Conservation (phyloP, 345 rosid genomes). For the Lumnitzera littorea region DNA sequence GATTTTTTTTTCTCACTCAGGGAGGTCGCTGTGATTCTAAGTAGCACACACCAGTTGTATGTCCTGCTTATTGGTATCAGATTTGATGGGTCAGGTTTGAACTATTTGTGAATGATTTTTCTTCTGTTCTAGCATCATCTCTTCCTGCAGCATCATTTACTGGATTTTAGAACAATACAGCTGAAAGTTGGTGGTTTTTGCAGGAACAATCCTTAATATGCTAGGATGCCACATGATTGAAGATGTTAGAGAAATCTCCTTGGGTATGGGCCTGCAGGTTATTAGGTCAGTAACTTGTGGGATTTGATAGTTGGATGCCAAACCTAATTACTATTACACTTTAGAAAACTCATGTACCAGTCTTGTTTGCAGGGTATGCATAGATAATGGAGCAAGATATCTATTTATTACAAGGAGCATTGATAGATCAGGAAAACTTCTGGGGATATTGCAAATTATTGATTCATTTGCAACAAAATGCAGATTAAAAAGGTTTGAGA, state of each 20-base stretch:
- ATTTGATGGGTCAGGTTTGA: constrained; percentile 67
- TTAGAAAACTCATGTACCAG: constrained; percentile 2
- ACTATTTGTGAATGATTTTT: constrained; percentile 12
- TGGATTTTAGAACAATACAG: constrained; percentile 6
- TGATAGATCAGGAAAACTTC: constrained; percentile 56
- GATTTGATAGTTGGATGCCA: not conserved
- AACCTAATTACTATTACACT: not conserved
- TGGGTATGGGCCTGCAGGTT: constrained; percentile 84
- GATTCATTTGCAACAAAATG: constrained; percentile 31
- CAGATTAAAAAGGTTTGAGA: constrained; percentile 44
- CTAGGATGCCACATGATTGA: constrained; percentile 54
- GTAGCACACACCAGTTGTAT: constrained; percentile 57
- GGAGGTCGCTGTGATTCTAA: constrained; percentile 65
- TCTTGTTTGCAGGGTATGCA: constrained; percentile 34
- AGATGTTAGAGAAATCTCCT: constrained; percentile 60
- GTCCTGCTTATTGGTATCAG: constrained; percentile 57
- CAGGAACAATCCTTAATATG: constrained; percentile 60
- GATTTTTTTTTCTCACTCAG: constrained; percentile 35
- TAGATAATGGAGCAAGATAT: constrained; percentile 47
- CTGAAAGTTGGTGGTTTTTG: constrained; percentile 23
- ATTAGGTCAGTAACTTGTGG: constrained; percentile 56
- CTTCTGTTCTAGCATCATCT: constrained; percentile 8
- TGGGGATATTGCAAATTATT: constrained; percentile 39
- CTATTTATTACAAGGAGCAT: constrained; percentile 61
- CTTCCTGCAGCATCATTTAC: not conserved